A percentile compares a stretch with the other conserved stretches of the same genome.
phyloP scores from a whole-genome alignment of 108 stramenopile genomes.

The Cyclotella kingstonii region DNA sequence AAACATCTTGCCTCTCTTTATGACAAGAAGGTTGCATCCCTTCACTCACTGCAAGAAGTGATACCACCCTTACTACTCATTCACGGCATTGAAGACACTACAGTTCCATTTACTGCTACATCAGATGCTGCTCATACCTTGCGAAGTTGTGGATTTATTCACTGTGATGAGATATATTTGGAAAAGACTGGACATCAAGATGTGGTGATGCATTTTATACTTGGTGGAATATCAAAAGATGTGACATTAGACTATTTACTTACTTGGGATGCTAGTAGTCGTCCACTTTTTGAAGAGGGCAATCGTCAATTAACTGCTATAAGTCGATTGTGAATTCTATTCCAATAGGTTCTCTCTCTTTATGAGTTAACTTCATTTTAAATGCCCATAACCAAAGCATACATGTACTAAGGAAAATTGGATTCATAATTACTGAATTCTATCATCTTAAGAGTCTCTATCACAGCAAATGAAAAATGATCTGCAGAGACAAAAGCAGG shows the following conservation, averaged over 20 bases:
- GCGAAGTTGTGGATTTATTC: constrained; percentile 48
- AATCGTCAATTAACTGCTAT: background rate
- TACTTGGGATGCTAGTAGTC: background rate
- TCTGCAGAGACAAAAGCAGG: too few relatives aligned
- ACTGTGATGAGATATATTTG: constrained; percentile 61
- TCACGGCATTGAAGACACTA: constrained; percentile 83
- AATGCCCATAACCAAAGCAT: too few relatives aligned
- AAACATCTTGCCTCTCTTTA: too few relatives aligned
- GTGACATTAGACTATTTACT: constrained; percentile 28
- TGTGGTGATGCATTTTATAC: constrained; percentile 72
- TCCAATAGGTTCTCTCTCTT: background rate
- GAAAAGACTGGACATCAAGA: constrained; percentile 71
- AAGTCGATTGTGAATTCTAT: background rate
- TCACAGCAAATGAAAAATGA: too few relatives aligned
- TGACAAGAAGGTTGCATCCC: background rate
- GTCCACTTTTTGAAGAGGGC: background rate
- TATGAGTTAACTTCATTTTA: too few relatives aligned
- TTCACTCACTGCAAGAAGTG: constrained; percentile 13
- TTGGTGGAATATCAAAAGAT: constrained; percentile 51
- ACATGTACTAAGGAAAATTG: too few relatives aligned
- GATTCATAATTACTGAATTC: too few relatives aligned
- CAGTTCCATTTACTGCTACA: constrained; percentile 79
- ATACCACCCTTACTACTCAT: constrained; percentile 49
- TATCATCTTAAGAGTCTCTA: too few relatives aligned
- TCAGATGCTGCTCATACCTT: constrained; percentile 62